phyloP scores from a whole-genome alignment of 371 early-diverging fungal genomes.

The Gilbertella persicaria region DNA sequence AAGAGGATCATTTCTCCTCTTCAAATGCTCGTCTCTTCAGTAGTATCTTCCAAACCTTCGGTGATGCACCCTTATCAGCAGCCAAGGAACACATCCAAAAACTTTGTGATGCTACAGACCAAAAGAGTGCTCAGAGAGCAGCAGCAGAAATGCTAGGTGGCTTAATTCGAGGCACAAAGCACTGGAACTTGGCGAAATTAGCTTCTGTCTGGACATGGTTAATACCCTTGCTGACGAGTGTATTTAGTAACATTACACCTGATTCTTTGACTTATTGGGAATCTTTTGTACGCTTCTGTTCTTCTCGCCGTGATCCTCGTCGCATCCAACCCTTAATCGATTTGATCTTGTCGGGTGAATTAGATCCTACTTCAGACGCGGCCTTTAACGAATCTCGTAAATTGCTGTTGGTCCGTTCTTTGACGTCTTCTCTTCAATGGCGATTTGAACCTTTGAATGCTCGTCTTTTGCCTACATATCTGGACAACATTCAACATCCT shows the following conservation, averaged over 20 bases:
- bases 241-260: slow-evolving; percentile 60
- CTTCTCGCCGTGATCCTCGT: slow-evolving; percentile 79
- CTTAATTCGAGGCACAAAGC: slow-evolving; percentile 81
- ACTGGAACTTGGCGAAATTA: slow-evolving; percentile 64
- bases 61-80: slow-evolving; percentile 54
- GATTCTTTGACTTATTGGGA: slow-evolving; percentile 82
- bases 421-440: slow-evolving; percentile 71
- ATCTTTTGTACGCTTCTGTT: slow-evolving; percentile 55
- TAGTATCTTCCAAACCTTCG: slow-evolving; percentile 69
- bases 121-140: slow-evolving; percentile 78
- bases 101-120: slow-evolving; percentile 55
- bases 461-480: slow-evolving; percentile 51
- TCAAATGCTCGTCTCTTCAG: slow-evolving; percentile 63
- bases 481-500: slow-evolving; percentile 70
- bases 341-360: slow-evolving; percentile 60
- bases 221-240: slow-evolving; percentile 50
- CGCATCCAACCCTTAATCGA: slow-evolving; percentile 73
- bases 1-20: slow-evolving; percentile 64
- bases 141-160: slow-evolving; percentile 81
- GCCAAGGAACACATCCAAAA: slow-evolving; percentile 53
- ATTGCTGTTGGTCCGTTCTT: slow-evolving; percentile 60
- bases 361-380: slow-evolving; percentile 78
- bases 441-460: slow-evolving; percentile 54
- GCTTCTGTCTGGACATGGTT: slow-evolving; percentile 66
- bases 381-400: slow-evolving; percentile 85